A percentile compares a stretch with the other conserved stretches of the same genome.
These are phyloP conservation scores for Saccharomycopsis capsularis DNA, from an alignment of 805 yeast species.

Conservation along the genomic window DNA sequence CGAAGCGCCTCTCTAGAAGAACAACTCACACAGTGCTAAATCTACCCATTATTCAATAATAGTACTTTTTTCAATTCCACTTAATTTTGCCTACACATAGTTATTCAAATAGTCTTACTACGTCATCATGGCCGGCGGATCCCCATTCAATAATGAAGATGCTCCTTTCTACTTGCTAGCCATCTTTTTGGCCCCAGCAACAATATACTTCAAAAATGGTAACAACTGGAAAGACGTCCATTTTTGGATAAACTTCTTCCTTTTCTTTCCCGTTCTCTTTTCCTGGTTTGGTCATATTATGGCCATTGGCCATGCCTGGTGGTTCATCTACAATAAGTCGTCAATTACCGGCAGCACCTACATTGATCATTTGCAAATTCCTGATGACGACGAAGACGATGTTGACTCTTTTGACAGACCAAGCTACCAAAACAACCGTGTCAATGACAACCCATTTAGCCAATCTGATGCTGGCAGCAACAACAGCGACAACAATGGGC, in stretches of 20 bases:
- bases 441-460: conserved; percentile 1
- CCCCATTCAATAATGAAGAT: conserved; percentile 21
- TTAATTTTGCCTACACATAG: neutral
- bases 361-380: conserved; percentile 16
- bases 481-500: neutral
- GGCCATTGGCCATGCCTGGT: conserved; percentile 23
- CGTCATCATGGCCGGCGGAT: conserved; percentile 11
- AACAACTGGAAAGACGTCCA: conserved; percentile 20
- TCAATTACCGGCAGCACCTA: conserved; percentile 15
- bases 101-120: neutral
- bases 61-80: too few species aligned
- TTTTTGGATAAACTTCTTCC: conserved; percentile 19
- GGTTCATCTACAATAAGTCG: conserved; percentile 20
- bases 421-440: neutral
- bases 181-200: conserved; percentile 18
- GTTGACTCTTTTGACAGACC: conserved; percentile 8
- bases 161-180: conserved; percentile 22
- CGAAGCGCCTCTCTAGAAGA: too few species aligned
- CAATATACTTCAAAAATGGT: conserved; percentile 21
- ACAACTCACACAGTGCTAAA: too few species aligned
- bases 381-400: conserved; percentile 16
- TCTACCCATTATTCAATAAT: too few species aligned
- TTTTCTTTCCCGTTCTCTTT: conserved; percentile 19
- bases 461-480: neutral
- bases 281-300: conserved; percentile 18